Evolutionary conservation across 2,329 filamentous ascomycete species (phyloP).

Genomic region (Capronia epimyces): DNA sequence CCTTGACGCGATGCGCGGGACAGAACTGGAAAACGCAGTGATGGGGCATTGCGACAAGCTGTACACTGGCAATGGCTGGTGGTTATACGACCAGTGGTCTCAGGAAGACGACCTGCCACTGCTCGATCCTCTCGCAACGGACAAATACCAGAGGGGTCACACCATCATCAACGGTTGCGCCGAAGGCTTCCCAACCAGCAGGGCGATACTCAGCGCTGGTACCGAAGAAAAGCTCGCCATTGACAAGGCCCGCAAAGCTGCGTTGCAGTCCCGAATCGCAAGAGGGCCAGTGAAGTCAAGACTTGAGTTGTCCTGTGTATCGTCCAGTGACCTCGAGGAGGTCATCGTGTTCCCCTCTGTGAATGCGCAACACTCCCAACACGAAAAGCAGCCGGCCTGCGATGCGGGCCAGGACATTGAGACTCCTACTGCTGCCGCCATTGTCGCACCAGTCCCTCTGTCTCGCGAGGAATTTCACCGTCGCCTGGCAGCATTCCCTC

Average conservation of each 20-base stretch:
- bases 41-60: constrained; percentile 13
- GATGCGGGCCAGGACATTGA: neutral
- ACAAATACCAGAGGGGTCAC: neutral
- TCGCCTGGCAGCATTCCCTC: neutral
- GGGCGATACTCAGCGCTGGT: constrained; percentile 8
- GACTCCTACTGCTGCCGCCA: neutral
- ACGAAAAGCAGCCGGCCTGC: neutral
- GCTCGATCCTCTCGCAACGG: constrained; percentile 4
- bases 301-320: constrained; percentile 5
- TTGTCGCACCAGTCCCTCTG: neutral
- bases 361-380: neutral
- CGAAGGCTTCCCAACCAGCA: constrained; percentile 5
- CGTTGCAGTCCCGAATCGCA: constrained; percentile 6
- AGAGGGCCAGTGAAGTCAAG: constrained; percentile 4
- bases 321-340: constrained; percentile 2
- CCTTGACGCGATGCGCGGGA: constrained; percentile 7
- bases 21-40: constrained; percentile 14
- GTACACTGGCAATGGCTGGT: constrained; percentile 10
- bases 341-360: neutral
- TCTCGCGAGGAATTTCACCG: constrained; percentile 1
- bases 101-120: constrained; percentile 7
- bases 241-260: constrained; percentile 10
- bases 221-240: constrained; percentile 8
- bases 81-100: constrained; percentile 7
- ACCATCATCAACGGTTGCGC: constrained; percentile 17